Percentiles rank a stretch among this genome's conserved stretches.
Evolutionary conservation across 78 protist genomes (phyloP).

Genomic region (Dictyostelium firmibasis): DNA sequence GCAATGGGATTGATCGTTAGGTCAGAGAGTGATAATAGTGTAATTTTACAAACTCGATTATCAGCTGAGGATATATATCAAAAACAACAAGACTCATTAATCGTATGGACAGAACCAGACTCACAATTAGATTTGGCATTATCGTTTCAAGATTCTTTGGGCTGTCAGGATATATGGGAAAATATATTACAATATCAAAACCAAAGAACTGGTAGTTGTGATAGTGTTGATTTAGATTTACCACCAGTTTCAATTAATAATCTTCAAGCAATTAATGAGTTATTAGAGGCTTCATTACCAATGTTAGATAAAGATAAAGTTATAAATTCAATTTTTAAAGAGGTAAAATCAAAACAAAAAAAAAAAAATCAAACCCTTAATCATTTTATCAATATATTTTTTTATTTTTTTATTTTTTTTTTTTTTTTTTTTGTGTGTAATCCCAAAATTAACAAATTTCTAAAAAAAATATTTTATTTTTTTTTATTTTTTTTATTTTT

Average conservation of each 20-base stretch:
- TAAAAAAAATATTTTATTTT: no score
- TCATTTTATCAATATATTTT: not conserved
- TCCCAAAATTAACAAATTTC: no score
- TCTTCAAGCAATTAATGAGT: slow-evolving; percentile 13
- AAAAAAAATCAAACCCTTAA: not conserved
- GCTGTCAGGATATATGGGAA: slow-evolving; percentile 88
- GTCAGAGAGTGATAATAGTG: slow-evolving; percentile 57
- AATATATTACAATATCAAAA: slow-evolving; percentile 22
- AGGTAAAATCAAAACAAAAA: not conserved
- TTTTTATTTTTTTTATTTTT: not conserved
- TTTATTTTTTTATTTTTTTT: not conserved
- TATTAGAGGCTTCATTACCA: slow-evolving; percentile 11
- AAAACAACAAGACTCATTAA: slow-evolving; percentile 82
- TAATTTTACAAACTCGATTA: slow-evolving; percentile 49
- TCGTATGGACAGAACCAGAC: slow-evolving; percentile 90
- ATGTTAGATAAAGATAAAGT: slow-evolving; percentile 10
- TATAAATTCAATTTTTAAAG: slow-evolving; percentile 36
- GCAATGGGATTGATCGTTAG: slow-evolving; percentile 37
- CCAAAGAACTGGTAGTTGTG: not conserved
- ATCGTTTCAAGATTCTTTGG: slow-evolving; percentile 80
- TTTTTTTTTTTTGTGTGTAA: not conserved
- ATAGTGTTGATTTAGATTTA: not conserved
- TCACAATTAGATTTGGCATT: slow-evolving; percentile 86
- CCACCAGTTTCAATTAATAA: not conserved
- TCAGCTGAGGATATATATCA: slow-evolving; percentile 53